These are phyloP conservation scores for Rugosomyces carneus DNA, from an alignment of 1,284 basidiomycete species.

Conservation along the genomic window DNA sequence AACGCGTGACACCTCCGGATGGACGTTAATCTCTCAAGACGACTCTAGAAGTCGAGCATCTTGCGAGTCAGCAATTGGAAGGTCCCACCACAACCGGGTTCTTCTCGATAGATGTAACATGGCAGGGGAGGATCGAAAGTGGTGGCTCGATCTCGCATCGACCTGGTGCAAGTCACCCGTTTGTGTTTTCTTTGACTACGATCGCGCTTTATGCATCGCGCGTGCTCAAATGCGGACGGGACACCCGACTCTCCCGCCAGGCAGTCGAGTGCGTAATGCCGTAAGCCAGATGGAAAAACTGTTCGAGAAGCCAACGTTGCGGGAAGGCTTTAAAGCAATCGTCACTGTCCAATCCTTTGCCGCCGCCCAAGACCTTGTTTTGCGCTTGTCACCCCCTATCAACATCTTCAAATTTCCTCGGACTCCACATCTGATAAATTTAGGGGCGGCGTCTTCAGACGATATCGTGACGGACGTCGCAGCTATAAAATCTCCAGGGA, in stretches of 20 bases:
- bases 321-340: constrained; percentile 49
- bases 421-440: constrained; percentile 51
- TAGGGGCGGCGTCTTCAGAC: constrained; percentile 50
- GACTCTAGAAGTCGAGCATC: constrained; percentile 42
- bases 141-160: constrained; percentile 44
- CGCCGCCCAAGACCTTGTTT: constrained; percentile 42
- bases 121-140: constrained; percentile 36
- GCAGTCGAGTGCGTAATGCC: constrained; percentile 47
- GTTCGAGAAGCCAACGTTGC: constrained; percentile 37
- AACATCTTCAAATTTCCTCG: constrained; percentile 54
- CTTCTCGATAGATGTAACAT: constrained; percentile 55
- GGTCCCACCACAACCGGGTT: constrained; percentile 30
- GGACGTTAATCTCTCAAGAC: constrained; percentile 49
- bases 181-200: constrained; percentile 54
- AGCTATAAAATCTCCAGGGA: constrained; percentile 15
- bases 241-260: constrained; percentile 57
- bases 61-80: constrained; percentile 47
- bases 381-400: constrained; percentile 37
- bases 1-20: constrained; percentile 35
- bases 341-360: constrained; percentile 42
- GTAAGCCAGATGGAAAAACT: constrained; percentile 45
- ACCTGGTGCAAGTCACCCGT: constrained; percentile 41
- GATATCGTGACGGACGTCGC: constrained; percentile 34
- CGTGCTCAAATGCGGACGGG: constrained; percentile 47
- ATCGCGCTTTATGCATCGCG: constrained; percentile 39